Evolutionary conservation across 2,329 filamentous ascomycete species (phyloP), one percentile per base, ranked within the genome.

Genomic region (Coleophoma cylindrospora): DNA sequence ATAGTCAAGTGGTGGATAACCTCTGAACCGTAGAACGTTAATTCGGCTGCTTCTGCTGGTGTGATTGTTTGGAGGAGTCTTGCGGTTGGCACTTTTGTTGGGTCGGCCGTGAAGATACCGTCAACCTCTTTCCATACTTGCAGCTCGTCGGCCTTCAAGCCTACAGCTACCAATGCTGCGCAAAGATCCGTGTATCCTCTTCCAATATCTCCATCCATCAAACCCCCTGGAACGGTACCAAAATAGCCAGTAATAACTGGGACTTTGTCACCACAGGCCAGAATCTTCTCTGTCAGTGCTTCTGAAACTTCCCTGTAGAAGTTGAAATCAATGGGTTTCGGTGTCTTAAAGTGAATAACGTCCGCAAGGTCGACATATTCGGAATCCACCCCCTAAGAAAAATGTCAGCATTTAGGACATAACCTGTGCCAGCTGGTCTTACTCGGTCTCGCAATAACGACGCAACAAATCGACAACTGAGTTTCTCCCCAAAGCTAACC

Each of bases 71-170:
- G 73, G 41, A 99, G 79, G n/a, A 99, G 76, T 43, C 87, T 80
- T n/a, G 94, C 95, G 1, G 92, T 97, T 3, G 92, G 91, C 37
- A 95, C 89, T 69, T 94, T 95, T 60, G 87, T 82, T 3, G 89
- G 89, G 64, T 96, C 92, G 6, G 78, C 77, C 2, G 80, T 85
- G 70, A 96, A 94, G 65, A 97, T 95, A 52, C 91, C 91, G 68
- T 99, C 94, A 7, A 99, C 94, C 67, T 99, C 94, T 73, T 99
- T 99, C 94, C 94, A 97, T 56, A 99, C 88, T 69, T 99, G 94
- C 47, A 99, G 78, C 68, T 99, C 94, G 48, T 86, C 75, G 1
- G 94, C 94, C 60, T 82, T 76, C n/a, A 95, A 74, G 4, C 91
- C 92, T 10, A 99, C 92, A 1, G 94, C 91, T 47, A 91, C 86